Base-by-base conservation (phyloP, 2,329 filamentous ascomycete species). In the Ophiosphaerella narmari region DNA sequence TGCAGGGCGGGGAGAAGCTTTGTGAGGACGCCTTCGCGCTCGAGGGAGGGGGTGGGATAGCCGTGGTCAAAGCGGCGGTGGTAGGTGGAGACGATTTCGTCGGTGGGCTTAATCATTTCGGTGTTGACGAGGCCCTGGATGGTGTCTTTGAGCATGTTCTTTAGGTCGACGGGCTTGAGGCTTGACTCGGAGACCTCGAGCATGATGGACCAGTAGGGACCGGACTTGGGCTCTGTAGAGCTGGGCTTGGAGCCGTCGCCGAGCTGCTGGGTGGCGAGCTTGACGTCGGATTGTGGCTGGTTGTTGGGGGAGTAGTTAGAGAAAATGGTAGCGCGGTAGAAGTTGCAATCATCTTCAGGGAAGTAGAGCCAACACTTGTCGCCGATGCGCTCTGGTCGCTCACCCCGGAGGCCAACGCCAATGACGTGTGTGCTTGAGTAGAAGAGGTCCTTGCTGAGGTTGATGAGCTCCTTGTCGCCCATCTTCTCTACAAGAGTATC, bases 321-420 rank as follows among this genome's bases (percentile, higher is more conserved):
- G 86, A 99, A 99, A 80, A 99, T 97, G 72, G 94, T 99, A 71
- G 94, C 94, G 66, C 94, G 90, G 84, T 99, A 99, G 84, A 99
- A 99, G 74, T 91, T 91, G 82, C 91, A 97, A 84, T 99, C 88
- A 76, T 96, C 89, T 77, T 99, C 94, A 57, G 94, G 94, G 86
- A 97, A 99, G 85, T 99, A 99, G 62, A 99, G 82, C 92, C 94
- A 99, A 86, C 94, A 99, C 85, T 97, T 99, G 82, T 99, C 94
- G 61, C 94, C 94, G 65, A 99, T 99, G 72, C 91, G 89, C 76
- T 96, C 91, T 34, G 94, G 94, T 63, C 94, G 90, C 68, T 82
- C 84, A 61, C 94, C 94, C 72, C 94, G 91, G 70, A 99, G 83
- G 78, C 94, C 94, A 58, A 99, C 90, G 77, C 94, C 94, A 65